Evolutionary conservation across 2,329 filamentous ascomycete genomes (phyloP).

Genomic region (Purpureocillium lavendulum): DNA sequence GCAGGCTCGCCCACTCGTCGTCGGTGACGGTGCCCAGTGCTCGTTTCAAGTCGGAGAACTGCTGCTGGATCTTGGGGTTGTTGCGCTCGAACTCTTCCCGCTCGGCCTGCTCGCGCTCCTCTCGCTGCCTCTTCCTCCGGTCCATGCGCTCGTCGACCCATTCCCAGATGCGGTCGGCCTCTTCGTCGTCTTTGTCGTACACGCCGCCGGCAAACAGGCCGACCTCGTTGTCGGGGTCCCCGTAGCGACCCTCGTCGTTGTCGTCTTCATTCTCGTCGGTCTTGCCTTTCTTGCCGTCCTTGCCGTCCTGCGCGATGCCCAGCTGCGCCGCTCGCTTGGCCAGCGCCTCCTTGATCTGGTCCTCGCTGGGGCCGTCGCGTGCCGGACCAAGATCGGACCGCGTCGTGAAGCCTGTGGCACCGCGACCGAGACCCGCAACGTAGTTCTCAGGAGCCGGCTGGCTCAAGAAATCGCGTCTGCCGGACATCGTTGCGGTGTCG

Average conservation of each 20-base stretch:
- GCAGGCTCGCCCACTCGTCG: conserved; percentile 92
- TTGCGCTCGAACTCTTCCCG: conserved; percentile 92
- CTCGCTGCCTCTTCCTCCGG: conserved; percentile 79
- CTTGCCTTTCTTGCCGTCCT: conserved; percentile 63
- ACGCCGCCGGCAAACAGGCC: conserved; percentile 91
- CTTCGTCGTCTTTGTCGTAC: conserved; percentile 96
- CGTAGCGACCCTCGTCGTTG: conserved; percentile 73
- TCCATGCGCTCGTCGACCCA: conserved; percentile 98
- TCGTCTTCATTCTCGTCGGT: conserved; percentile 64
- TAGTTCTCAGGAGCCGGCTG: conserved; percentile 82
- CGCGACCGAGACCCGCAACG: conserved; percentile 92
- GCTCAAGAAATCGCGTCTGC: conserved; percentile 76
- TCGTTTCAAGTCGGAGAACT: conserved; percentile 93
- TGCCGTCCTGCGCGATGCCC: conserved; percentile 60
- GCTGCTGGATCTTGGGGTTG: conserved; percentile 96
- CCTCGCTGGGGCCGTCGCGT: conserved; percentile 88
- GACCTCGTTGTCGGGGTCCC: conserved; percentile 95
- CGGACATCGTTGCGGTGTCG: conserved; percentile 34
- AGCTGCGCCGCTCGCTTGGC: conserved; percentile 86
- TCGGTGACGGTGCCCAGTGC: conserved; percentile 81
- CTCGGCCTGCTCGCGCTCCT: conserved; percentile 87
- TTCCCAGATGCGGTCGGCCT: conserved; percentile 92
- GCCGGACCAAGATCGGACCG: conserved; percentile 93
- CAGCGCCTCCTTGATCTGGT: conserved; percentile 96
- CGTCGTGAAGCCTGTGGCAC: conserved; percentile 96